Evolutionary conservation across 768 basidiomycete genomes (phyloP).

Genomic region (Serendipita vermifera): DNA sequence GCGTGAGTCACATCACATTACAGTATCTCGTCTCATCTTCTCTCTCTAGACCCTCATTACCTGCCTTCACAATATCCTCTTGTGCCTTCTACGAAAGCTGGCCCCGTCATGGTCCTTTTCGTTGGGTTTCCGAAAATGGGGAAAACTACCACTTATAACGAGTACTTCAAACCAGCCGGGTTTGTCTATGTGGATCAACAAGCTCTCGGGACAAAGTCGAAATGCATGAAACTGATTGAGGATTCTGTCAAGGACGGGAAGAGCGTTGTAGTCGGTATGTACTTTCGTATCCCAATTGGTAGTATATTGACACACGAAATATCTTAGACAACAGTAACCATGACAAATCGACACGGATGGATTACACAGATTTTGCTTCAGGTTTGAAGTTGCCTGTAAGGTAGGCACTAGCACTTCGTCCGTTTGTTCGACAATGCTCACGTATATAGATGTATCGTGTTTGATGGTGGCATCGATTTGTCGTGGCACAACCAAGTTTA

Average conservation of each 20-base stretch:
- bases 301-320: too few relatives aligned
- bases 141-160: conserved; percentile 68
- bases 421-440: too few relatives aligned
- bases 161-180: conserved; percentile 48
- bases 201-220: conserved; percentile 54
- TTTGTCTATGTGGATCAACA: conserved; percentile 88
- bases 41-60: conserved; percentile 27
- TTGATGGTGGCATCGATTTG: conserved; percentile 62
- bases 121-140: conserved; percentile 55
- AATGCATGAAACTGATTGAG: conserved; percentile 55
- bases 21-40: too few relatives aligned
- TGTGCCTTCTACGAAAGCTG: conserved; percentile 18
- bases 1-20: too few relatives aligned
- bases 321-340: too few relatives aligned
- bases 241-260: conserved; percentile 40
- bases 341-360: too few relatives aligned
- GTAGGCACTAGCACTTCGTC: too few relatives aligned
- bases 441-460: conserved; percentile 60
- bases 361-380: too few relatives aligned
- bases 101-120: conserved; percentile 43
- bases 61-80: conserved; percentile 32
- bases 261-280: conserved; percentile 67
- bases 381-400: too few relatives aligned
- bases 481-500: conserved; percentile 93
- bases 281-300: background rate